Conservation (phyloP, 371 early-diverging fungal genomes). For the Racocetra persica region DNA sequence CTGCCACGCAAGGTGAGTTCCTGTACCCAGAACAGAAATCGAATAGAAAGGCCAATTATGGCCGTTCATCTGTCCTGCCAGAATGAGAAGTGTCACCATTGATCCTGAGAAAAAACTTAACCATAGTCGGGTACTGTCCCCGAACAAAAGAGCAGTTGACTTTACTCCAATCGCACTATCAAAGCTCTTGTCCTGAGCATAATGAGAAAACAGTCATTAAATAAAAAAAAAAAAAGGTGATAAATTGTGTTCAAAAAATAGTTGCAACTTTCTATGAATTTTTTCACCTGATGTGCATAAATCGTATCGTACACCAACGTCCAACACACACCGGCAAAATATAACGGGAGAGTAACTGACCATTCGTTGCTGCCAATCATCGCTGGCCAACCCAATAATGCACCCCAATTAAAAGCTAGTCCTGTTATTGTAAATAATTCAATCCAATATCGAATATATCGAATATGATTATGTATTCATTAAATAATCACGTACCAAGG, state of each 20-base stretch:
- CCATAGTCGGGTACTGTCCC: slow-evolving; percentile 72
- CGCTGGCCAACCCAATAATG: slow-evolving; percentile 93
- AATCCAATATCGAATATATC: slow-evolving; percentile 30
- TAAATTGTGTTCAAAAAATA: not conserved
- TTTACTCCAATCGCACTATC: slow-evolving; percentile 88
- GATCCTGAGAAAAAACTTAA: slow-evolving; percentile 77
- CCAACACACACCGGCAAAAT: slow-evolving; percentile 90
- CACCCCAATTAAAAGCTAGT: slow-evolving; percentile 95
- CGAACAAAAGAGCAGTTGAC: slow-evolving; percentile 92
- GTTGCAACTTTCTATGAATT: not conserved
- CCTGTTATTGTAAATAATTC: slow-evolving; percentile 51
- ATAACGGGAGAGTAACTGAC: slow-evolving; percentile 81
- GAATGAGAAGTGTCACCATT: slow-evolving; percentile 70
- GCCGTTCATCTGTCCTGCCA: slow-evolving; percentile 83
- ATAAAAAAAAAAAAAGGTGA: no score
- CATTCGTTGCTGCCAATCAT: slow-evolving; percentile 78
- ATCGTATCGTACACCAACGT: slow-evolving; percentile 97
- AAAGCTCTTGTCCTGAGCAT: slow-evolving; percentile 81
- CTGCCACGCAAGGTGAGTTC: slow-evolving; percentile 83
- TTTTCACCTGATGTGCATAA: slow-evolving; percentile 84
- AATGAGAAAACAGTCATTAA: not conserved
- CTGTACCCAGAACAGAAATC: slow-evolving; percentile 77
- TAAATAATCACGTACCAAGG: slow-evolving; percentile 55
- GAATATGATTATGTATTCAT: slow-evolving; percentile 23
- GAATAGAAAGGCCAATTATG: slow-evolving; percentile 77